Evolutionary conservation across 768 basidiomycete species (phyloP), one percentile per base, ranked within the genome.

Genomic region (Leucocoprinus leucothites): DNA sequence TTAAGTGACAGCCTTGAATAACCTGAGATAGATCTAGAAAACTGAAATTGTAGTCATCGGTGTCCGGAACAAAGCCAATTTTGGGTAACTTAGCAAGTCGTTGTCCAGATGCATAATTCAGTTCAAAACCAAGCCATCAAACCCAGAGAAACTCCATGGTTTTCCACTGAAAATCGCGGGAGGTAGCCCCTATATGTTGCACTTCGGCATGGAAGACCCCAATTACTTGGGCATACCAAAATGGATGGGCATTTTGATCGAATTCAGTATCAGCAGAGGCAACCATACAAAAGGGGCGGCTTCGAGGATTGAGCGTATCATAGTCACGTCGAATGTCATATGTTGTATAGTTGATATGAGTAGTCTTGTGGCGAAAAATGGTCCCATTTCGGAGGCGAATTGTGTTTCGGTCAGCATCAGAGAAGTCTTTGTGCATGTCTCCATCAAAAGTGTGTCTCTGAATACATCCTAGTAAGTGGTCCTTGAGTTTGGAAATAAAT

Each of bases 11-110:
- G 14, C 62, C 69, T 8, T 69, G 62, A 19, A 75, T 42, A 19
- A 74, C 65, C 9, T 67, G 49, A 1, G 57, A 35, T 3, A 71
- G 73, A 58, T 74, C 67, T 7, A 74, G 53, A 59, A 73, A 73
- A 2, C 68, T 68, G 49, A 73, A 74, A 1, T 67, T 65, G 16
- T 56, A 61, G 2, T 61, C 54, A 47, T 68, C 63, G 0, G 45
- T 49, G 2, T 58, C 55, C 3, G 57, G 58, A 8, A 71, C 53
- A 62, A 78, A 82, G 0, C 69, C 69, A 22, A 82, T 43, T 5
- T 69, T 63, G n/a, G 71, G 75, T 0, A 80, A 64, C 0, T 62
- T 61, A 9, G 67, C 62, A 0, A 56, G 40, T 0, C 59, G 57
- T 53, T 67, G 70, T 0, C 78, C 71, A 19, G 58, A 62, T 3